Evolutionary conservation across 805 yeast species (phyloP).

Genomic region (Suhomyces kilbournensis): DNA sequence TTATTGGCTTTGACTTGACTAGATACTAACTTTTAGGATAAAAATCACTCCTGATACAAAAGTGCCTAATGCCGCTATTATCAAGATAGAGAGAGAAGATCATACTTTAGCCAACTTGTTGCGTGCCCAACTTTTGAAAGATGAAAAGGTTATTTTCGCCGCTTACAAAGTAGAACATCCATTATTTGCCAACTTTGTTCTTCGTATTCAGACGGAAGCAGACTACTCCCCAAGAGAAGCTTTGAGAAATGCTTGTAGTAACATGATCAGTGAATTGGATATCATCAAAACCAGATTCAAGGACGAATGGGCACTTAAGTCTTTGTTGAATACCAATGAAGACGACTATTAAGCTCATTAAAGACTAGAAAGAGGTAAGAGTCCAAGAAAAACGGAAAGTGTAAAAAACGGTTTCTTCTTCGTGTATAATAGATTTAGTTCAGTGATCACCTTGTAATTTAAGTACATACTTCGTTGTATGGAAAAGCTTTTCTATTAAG

Average conservation of each 20-base stretch:
- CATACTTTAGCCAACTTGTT: conserved; percentile 92
- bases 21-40: conserved; percentile 42
- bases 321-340: conserved; percentile 56
- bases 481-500: conserved; percentile 1
- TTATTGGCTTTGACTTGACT: neutral
- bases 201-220: conserved; percentile 95
- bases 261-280: conserved; percentile 76
- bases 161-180: conserved; percentile 99
- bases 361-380: neutral
- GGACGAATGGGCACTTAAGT: conserved; percentile 90
- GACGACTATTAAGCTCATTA: conserved; percentile 18
- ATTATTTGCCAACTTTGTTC: conserved; percentile 86
- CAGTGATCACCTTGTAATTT: neutral
- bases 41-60: conserved; percentile 89
- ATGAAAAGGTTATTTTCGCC: conserved; percentile 88
- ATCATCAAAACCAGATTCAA: conserved; percentile 73
- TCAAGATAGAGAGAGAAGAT: conserved; percentile 94
- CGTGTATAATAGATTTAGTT: neutral
- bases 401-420: neutral
- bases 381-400: neutral
- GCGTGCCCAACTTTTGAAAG: conserved; percentile 81
- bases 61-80: conserved; percentile 90
- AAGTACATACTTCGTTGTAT: neutral
- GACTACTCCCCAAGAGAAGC: conserved; percentile 92
- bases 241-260: conserved; percentile 81